phyloP scores from a whole-genome alignment of 2,329 filamentous ascomycete species.

The Neurospora crassa region DNA sequence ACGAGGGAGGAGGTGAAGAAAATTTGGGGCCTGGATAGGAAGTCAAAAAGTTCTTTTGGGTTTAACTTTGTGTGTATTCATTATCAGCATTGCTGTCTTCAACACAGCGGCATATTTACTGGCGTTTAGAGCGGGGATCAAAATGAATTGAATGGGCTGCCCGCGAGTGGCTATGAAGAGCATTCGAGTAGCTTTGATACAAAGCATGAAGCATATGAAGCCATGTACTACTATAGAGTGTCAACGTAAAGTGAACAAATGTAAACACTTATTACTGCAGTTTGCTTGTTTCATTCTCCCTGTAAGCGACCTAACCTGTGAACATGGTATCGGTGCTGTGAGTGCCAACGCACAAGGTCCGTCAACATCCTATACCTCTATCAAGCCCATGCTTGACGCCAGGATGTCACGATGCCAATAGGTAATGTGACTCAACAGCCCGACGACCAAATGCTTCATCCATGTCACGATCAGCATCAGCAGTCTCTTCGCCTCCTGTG shows the following conservation, averaged over 20 bases:
- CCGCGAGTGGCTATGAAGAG: not conserved
- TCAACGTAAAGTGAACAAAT: not conserved
- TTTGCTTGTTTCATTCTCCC: not conserved
- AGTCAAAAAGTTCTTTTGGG: not conserved
- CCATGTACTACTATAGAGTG: not conserved
- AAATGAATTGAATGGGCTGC: not conserved
- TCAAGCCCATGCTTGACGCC: not conserved
- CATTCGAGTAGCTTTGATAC: not conserved
- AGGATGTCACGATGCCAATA: not conserved
- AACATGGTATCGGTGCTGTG: not conserved
- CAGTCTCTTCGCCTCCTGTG: not conserved
- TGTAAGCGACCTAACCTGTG: no score
- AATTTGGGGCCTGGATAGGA: not conserved
- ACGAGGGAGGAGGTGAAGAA: not conserved
- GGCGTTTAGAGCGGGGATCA: slow-evolving; percentile 1
- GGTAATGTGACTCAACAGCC: not conserved
- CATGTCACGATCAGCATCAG: not conserved
- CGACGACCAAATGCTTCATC: not conserved
- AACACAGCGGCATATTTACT: slow-evolving; percentile 1
- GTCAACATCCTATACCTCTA: no score
- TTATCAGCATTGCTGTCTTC: not conserved
- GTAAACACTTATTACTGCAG: not conserved
- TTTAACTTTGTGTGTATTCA: not conserved
- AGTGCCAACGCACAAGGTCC: no score
- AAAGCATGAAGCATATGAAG: not conserved